A percentile compares a stretch with the other conserved stretches of the same genome.
Evolutionary conservation across 2,329 filamentous ascomycete species (phyloP).

Genomic region (Pseudogymnoascus sp.): DNA sequence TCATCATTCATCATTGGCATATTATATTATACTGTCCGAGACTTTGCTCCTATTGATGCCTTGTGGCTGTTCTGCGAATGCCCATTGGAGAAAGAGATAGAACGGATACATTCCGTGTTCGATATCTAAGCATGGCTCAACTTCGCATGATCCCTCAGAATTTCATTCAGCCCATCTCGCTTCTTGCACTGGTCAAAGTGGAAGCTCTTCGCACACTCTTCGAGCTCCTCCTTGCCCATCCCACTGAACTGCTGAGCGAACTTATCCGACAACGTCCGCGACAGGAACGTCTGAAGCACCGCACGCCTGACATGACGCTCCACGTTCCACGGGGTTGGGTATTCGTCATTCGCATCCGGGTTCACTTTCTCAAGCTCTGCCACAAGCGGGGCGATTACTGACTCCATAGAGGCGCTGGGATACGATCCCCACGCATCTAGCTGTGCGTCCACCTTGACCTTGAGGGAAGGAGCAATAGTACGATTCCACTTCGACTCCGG

Average conservation of each 20-base stretch:
- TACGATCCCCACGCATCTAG: conserved; percentile 49
- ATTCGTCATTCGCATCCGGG: conserved; percentile 23
- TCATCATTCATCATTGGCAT: background rate
- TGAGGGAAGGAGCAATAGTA: conserved; percentile 45
- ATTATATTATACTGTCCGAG: background rate
- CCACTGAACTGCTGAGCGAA: conserved; percentile 47
- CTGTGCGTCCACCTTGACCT: conserved; percentile 47
- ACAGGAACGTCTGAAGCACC: conserved; percentile 18
- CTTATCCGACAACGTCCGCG: conserved; percentile 34
- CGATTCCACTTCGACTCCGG: conserved; percentile 44
- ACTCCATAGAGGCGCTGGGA: conserved; percentile 30
- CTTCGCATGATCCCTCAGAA: conserved; percentile 16
- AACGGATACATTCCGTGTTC: background rate
- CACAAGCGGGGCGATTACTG: conserved; percentile 30
- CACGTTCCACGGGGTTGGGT: conserved; percentile 25
- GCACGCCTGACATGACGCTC: conserved; percentile 22
- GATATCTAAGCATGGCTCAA: conserved; percentile 2
- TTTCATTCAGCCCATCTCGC: conserved; percentile 44
- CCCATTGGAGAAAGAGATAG: background rate
- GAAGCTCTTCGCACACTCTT: conserved; percentile 43
- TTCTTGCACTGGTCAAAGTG: conserved; percentile 48
- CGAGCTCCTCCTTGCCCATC: conserved; percentile 45
- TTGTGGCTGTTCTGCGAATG: background rate
- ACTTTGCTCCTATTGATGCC: background rate
- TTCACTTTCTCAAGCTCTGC: conserved; percentile 23